Evolutionary conservation across 208 protist species (phyloP).

Genomic region (Wallacemonas rigidus): DNA sequence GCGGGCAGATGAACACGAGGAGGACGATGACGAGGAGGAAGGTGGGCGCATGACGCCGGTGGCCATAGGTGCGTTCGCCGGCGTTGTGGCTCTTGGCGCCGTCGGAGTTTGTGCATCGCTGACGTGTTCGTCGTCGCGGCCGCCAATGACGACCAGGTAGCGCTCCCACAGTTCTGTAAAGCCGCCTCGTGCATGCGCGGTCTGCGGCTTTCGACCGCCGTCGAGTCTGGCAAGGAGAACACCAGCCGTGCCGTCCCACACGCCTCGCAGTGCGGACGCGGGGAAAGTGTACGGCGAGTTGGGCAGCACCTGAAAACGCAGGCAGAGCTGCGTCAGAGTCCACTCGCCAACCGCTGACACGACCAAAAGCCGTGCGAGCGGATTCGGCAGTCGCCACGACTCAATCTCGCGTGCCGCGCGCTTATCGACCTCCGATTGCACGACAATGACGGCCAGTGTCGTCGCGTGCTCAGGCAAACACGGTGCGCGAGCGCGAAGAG

Average conservation of each 20-base stretch:
- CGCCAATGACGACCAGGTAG: conserved; percentile 32
- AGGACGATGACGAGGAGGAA: background rate
- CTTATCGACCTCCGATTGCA: conserved; percentile 42
- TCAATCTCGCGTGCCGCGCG: conserved; percentile 34
- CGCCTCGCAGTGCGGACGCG: conserved; percentile 17
- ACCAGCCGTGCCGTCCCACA: conserved; percentile 3
- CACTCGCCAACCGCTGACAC: conserved; percentile 49
- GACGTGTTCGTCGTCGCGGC: background rate
- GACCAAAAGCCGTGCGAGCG: conserved; percentile 39
- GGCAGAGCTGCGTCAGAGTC: conserved; percentile 48
- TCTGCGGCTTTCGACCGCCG: background rate
- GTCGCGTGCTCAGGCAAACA: background rate
- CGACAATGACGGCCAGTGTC: conserved; percentile 42
- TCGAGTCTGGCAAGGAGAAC: conserved; percentile 1
- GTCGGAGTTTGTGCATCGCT: too few relatives aligned
- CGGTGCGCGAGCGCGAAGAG: background rate
- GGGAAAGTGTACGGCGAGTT: conserved; percentile 34
- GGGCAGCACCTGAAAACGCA: conserved; percentile 49
- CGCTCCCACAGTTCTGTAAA: conserved; percentile 28
- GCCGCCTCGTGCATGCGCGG: background rate
- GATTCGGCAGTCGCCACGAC: conserved; percentile 38
- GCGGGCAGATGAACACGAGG: background rate
- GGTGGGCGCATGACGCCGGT: too few relatives aligned
- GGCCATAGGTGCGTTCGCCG: too few relatives aligned
- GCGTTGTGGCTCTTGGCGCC: too few relatives aligned